phyloP scores from a whole-genome alignment of 2,329 filamentous ascomycete species.

The Magnaporthales sp. region DNA sequence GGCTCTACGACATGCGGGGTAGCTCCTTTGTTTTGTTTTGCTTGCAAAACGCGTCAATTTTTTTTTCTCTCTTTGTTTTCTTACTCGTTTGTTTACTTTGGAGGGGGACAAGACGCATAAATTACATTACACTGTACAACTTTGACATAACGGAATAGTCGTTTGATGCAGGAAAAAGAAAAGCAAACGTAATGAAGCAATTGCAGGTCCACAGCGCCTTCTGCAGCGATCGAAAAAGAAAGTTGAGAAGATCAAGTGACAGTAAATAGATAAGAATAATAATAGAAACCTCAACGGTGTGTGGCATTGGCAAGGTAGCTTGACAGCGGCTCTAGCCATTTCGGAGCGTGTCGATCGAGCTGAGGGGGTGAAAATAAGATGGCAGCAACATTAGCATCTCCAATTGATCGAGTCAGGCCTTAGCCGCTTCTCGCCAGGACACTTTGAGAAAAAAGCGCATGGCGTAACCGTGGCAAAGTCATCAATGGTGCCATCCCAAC shows the following conservation, averaged over 20 bases:
- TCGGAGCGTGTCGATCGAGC: background rate
- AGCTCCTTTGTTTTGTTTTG: conserved; percentile 2
- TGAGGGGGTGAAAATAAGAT: background rate
- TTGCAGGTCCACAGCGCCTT: background rate
- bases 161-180: background rate
- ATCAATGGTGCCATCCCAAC: background rate
- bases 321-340: background rate
- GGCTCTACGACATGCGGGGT: background rate
- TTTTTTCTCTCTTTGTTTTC: background rate
- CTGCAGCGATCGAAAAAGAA: background rate
- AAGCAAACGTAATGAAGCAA: background rate
- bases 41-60: conserved; percentile 2
- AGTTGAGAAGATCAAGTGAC: background rate
- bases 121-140: background rate
- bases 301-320: background rate
- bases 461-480: background rate
- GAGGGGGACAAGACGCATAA: conserved; percentile 1
- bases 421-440: background rate
- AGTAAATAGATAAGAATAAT: background rate
- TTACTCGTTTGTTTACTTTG: background rate
- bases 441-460: background rate
- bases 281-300: background rate
- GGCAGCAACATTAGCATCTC: background rate
- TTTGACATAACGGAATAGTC: background rate
- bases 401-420: background rate